Evolutionary conservation across 305 asterid species (phyloP).

Genomic region (Vinca major): DNA sequence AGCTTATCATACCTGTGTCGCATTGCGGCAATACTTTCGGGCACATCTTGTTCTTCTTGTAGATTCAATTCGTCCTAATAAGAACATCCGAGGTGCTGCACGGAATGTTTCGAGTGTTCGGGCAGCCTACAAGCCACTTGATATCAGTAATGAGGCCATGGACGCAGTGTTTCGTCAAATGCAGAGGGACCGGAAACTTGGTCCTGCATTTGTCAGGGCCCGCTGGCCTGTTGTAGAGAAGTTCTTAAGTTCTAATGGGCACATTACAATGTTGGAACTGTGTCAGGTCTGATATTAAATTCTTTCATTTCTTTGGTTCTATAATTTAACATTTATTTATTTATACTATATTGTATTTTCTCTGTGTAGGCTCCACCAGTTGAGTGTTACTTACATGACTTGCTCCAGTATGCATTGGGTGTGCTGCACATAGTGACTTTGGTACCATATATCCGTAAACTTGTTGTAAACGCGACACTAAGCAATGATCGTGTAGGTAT

Average conservation of each 20-base stretch:
- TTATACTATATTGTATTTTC: constrained; percentile 16
- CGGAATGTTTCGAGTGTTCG: constrained; percentile 58
- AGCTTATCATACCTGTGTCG: constrained; percentile 89
- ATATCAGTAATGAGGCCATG: constrained; percentile 89
- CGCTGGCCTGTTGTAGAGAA: constrained; percentile 91
- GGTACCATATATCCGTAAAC: constrained; percentile 82
- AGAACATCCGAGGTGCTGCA: constrained; percentile 66
- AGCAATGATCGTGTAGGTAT: constrained; percentile 94
- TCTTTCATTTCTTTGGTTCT: constrained; percentile 3
- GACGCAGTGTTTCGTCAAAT: constrained; percentile 82
- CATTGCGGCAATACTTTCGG: constrained; percentile 85
- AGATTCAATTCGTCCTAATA: constrained; percentile 86
- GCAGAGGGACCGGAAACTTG: constrained; percentile 92
- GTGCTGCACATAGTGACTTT: constrained; percentile 79
- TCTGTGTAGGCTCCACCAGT: constrained; percentile 84
- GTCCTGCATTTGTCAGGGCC: constrained; percentile 74
- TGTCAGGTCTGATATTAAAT: constrained; percentile 64
- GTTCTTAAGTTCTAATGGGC: constrained; percentile 73
- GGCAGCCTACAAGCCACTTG: constrained; percentile 90
- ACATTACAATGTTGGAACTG: constrained; percentile 86
- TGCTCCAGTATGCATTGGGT: constrained; percentile 95
- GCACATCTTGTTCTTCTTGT: constrained; percentile 82
- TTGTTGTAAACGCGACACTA: constrained; percentile 64
- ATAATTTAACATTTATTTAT: constrained; percentile 11
- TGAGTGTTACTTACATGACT: constrained; percentile 92